Evolutionary conservation across 305 asterid species (phyloP), one percentile per base, ranked within the genome.

Genomic region (Ajuga reptans): DNA sequence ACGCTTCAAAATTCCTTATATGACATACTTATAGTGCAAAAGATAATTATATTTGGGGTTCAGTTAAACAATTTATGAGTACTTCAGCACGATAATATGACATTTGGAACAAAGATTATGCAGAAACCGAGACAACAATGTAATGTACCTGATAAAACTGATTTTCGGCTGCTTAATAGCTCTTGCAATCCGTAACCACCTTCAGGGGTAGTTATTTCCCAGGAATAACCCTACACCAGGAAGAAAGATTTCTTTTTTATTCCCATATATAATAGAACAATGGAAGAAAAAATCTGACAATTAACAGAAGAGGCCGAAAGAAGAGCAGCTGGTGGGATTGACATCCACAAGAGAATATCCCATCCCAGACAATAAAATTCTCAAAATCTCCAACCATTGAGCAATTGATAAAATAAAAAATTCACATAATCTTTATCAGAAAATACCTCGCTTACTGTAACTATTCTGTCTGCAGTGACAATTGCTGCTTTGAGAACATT

Each of bases 201-300:
- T 81, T 90, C 96, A 16, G 91, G 89, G 50, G 95, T 89, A 18
- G 88, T 93, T 84, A 93, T 86, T 81, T 93, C 99, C 96, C 90
- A 80, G 27, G 99, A 77, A 77, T 93, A 93, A 68, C 99, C 99
- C 99, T 93, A 87, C 75, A 77, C 47, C 76, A 72, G n/a, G 75
- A 79, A 49, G 73, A 55, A 66, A 75, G 42, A 6, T 36, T 36
- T 36, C 0, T 36, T 36, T 36, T 39, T 9, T 7, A 1, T 39
- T 39, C 8, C 8, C 11, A 7, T 21, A 21, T 21, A 21, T 21
- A 21, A 2, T 21, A 21, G 27, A 21, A 21, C n/a, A 61, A 24
- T 41, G 46, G 34, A 70, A 58, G 16, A 27, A 72, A 57, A 27
- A 72, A 57, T 17, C 36, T 31, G 51, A 64, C 24, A 17, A 66